Evolutionary conservation across 345 rosid species (phyloP), one percentile per base, ranked within the genome.

Genomic region (Hevea brasiliensis): DNA sequence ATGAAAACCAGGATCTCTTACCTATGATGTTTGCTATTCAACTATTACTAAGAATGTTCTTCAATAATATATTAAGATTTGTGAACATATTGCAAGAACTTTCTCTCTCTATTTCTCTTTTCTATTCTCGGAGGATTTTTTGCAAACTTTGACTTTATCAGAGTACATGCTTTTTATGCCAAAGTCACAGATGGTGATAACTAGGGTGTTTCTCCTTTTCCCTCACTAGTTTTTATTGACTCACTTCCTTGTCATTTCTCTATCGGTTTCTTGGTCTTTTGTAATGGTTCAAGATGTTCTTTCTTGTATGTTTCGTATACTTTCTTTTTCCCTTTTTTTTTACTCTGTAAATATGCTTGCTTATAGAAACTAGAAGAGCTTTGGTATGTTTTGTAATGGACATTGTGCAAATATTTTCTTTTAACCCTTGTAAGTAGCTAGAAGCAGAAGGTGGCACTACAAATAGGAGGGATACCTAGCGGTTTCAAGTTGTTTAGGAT

Each of bases 401-500:
- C 23, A 61, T 20, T 48, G 48, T 9, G 8, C 29, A 59, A 5
- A 37, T 65, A 50, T 64, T 9, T 45, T 70, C 42, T 57, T 23
- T 35, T 57, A 18, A 7, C 23, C 14, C 26, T 18, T n/a, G 15
- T 15, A 54, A 61, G 37, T 37, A 51, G 18, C 24, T 48, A 17
- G 53, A 40, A 61, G 12, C n/a, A n/a, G n/a, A n/a, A n/a, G n/a
- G 61, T 40, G 21, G 17, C 15, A 26, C 0, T 55, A 10, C 44
- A 24, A 55, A 65, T 41, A 40, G 45, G 21, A 35, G 21, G 63
- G 53, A 40, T 13, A 64, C 15, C 26, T 72, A 47, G 23, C 6
- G 23, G 47, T 72, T 61, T 37, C 32, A 48, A 35, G 48, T 50
- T 50, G 68, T 35, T 60, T 72, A 8, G 35, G n/a, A 27, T 45